Evolutionary conservation across 495 filamentous ascomycete species (phyloP).

Genomic region (Astrothelium subdiscretum): DNA sequence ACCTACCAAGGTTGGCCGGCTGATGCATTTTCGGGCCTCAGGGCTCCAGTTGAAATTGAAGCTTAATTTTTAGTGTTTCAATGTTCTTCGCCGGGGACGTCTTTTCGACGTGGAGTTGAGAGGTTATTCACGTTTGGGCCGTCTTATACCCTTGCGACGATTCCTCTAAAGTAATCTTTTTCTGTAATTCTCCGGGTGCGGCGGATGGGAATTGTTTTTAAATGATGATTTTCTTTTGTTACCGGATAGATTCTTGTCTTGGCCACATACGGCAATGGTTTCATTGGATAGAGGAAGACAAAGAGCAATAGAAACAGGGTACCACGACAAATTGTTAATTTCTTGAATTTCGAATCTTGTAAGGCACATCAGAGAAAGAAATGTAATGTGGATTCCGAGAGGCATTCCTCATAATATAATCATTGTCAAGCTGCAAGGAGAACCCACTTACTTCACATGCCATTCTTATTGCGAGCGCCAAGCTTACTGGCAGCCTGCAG

Average conservation of each 20-base stretch:
- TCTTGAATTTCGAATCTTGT: not conserved
- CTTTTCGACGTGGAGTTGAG: not conserved
- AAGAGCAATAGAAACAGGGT: not conserved
- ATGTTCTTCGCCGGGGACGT: not conserved
- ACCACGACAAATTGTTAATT: not conserved
- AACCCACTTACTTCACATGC: too few relatives aligned
- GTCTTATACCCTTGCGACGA: not conserved
- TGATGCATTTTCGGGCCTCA: conserved; percentile 20
- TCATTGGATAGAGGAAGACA: not conserved
- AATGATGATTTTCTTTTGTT: not conserved
- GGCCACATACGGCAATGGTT: not conserved
- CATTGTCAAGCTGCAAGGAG: too few relatives aligned
- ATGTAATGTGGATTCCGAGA: too few relatives aligned
- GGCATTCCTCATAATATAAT: too few relatives aligned
- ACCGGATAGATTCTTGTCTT: not conserved
- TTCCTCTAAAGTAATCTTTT: too few relatives aligned
- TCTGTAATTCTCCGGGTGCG: too few relatives aligned
- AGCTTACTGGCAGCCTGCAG: too few relatives aligned
- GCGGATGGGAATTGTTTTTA: too few relatives aligned
- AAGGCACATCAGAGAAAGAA: not conserved
- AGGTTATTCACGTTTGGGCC: not conserved
- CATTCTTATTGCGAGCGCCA: too few relatives aligned
- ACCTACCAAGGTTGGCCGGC: conserved; percentile 41
- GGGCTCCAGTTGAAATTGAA: not conserved
- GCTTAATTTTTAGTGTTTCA: not conserved